Evolutionary conservation across 2,329 filamentous ascomycete genomes (phyloP), one percentile per base, ranked within the genome.

Genomic region (Alternaria triticimaculans): DNA sequence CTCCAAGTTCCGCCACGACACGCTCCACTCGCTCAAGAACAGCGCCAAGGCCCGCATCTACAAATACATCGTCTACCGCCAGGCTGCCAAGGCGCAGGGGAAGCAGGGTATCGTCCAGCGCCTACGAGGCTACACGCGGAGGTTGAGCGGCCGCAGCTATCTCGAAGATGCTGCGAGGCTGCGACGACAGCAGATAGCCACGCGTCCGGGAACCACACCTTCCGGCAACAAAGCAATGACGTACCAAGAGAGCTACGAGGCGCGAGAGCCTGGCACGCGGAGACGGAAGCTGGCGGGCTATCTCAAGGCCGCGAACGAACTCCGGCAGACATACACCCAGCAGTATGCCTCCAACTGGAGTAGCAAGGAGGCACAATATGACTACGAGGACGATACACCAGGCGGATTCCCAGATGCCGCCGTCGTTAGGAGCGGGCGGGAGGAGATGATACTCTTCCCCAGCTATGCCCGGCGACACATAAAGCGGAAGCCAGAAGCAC

Each of bases 401-500:
- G 92, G 91, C 1, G 88, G 90, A 1, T 97, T 97, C 74, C 93
- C 94, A 0, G 91, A 97, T 70, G 91, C 93, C 18, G 88, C 91
- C n/a, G 92, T 97, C 63, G 88, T 91, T 15, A 87, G 89, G 11
- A 90, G 89, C 65, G 94, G 93, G 12, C 88, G 93, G 64, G 94
- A 97, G 78, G 93, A 98, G 82, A 93, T 99, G 89, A 88, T 99
- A 10, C 79, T 99, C 23, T 99, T 99, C 71, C 96, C 96, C 0
- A 97, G 93, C 57, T 99, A 99, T 78, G 93, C 93, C 9, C 89
- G 94, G 75, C 86, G 86, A 64, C 91, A 96, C 77, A 80, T 87
- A 33, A 90, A 83, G 69, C 75, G 69, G 66, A 82, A 79, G 77
- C 73, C 74, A 44, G 63, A 77, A 71, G 72, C 77, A 54, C 72